These are phyloP conservation scores for Yueomyces sp. DNA, from an alignment of 805 yeast genomes.

Conservation along the genomic window DNA sequence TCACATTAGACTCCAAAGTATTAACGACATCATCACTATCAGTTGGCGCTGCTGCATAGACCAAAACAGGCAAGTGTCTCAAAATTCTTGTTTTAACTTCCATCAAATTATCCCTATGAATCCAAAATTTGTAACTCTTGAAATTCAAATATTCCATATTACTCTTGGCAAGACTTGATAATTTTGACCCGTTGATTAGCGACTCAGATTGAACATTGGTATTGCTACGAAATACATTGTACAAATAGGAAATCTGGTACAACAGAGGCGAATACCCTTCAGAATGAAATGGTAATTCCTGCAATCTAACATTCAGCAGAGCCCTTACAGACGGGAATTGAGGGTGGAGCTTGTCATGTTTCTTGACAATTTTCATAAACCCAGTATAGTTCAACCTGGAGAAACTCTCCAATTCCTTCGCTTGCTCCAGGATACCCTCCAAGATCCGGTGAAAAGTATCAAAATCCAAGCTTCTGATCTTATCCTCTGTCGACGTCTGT, in stretches of 20 bases:
- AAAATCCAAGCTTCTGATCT: slow-evolving; percentile 37
- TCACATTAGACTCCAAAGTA: slow-evolving; percentile 7
- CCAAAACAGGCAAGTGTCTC: slow-evolving; percentile 84
- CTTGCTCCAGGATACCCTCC: slow-evolving; percentile 59
- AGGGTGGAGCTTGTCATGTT: slow-evolving; percentile 86
- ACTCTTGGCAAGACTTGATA: slow-evolving; percentile 22
- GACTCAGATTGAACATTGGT: slow-evolving; percentile 21
- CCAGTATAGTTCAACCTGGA: slow-evolving; percentile 91
- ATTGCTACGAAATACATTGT: slow-evolving; percentile 66
- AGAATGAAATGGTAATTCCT: slow-evolving; percentile 78
- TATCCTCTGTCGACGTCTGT: slow-evolving; percentile 32
- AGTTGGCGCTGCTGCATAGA: slow-evolving; percentile 37
- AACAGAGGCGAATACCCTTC: slow-evolving; percentile 91
- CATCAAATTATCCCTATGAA: slow-evolving; percentile 93
- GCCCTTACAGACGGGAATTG: slow-evolving; percentile 78
- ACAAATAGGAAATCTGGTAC: slow-evolving; percentile 68
- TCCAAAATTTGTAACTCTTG: slow-evolving; percentile 82
- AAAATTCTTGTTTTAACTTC: slow-evolving; percentile 92
- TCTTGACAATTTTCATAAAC: slow-evolving; percentile 84
- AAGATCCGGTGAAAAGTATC: slow-evolving; percentile 49
- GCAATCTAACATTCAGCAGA: slow-evolving; percentile 72
- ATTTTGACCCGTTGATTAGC: slow-evolving; percentile 26
- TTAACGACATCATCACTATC: slow-evolving; percentile 21
- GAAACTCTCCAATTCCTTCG: slow-evolving; percentile 82
- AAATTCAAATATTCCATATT: slow-evolving; percentile 23